Conservation (phyloP, 257 asterid genomes). For the Penstemon eatonii region DNA sequence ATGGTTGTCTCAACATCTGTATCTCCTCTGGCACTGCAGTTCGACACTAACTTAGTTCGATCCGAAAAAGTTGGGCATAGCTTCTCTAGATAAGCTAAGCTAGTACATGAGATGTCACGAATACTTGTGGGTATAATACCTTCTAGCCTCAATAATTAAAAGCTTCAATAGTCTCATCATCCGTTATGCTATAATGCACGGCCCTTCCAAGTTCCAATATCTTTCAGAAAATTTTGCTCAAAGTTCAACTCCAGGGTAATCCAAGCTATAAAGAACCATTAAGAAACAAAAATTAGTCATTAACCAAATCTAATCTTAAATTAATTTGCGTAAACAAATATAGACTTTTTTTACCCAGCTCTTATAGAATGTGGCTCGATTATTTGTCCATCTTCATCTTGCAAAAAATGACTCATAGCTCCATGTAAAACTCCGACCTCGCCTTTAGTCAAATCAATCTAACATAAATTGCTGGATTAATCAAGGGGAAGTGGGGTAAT, state of each 20-base stretch:
- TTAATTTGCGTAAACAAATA: not conserved
- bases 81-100: constrained; percentile 86
- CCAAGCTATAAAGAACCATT: constrained; percentile 46
- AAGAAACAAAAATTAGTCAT: constrained; percentile 1
- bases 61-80: constrained; percentile 74
- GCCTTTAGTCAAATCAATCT: constrained; percentile 56
- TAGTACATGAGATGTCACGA: constrained; percentile 92
- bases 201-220: constrained; percentile 88
- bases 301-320: constrained; percentile 8
- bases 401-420: constrained; percentile 93
- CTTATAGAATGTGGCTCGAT: constrained; percentile 93
- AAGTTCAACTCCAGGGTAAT: constrained; percentile 96
- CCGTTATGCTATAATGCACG: constrained; percentile 75
- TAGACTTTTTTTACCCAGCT: constrained; percentile 61
- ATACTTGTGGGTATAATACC: constrained; percentile 79
- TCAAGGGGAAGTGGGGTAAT: too few relatives aligned
- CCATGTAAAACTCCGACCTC: constrained; percentile 94
- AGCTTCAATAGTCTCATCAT: constrained; percentile 93
- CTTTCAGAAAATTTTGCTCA: constrained; percentile 93
- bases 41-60: constrained; percentile 74
- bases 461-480: too few relatives aligned
- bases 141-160: constrained; percentile 72
- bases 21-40: constrained; percentile 98
- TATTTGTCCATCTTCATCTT: constrained; percentile 94
- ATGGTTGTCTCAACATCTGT: constrained; percentile 87